Evolutionary conservation across 805 yeast genomes (phyloP).

Genomic region (Lachancea cidri): DNA sequence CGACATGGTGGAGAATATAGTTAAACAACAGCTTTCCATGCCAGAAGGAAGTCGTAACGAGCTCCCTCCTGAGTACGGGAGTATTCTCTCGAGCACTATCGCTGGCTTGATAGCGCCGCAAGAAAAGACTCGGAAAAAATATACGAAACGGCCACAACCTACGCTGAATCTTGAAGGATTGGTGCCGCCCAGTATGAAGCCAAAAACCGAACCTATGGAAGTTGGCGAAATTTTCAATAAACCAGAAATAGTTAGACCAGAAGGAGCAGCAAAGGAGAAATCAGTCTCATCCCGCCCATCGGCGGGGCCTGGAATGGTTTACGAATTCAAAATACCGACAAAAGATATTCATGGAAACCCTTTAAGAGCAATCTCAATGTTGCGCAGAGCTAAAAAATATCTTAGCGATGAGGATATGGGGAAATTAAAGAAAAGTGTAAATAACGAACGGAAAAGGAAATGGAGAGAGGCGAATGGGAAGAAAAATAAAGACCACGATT

Average conservation of each 20-base stretch:
- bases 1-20: slow-evolving; percentile 18
- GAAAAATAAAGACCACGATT: slow-evolving; percentile 82
- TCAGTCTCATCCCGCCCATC: background rate
- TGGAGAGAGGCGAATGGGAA: slow-evolving; percentile 54
- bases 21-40: slow-evolving; percentile 17
- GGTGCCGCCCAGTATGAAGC: slow-evolving; percentile 21
- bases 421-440: slow-evolving; percentile 23
- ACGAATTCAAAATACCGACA: slow-evolving; percentile 8
- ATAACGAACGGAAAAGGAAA: slow-evolving; percentile 31
- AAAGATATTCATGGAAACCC: slow-evolving; percentile 8
- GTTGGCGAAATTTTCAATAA: background rate
- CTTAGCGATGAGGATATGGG: slow-evolving; percentile 19
- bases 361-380: slow-evolving; percentile 10
- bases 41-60: slow-evolving; percentile 9
- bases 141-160: slow-evolving; percentile 17
- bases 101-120: slow-evolving; percentile 3
- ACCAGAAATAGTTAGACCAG: background rate
- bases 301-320: background rate
- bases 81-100: slow-evolving; percentile 4
- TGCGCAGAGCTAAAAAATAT: slow-evolving; percentile 22
- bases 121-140: slow-evolving; percentile 6
- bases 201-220: slow-evolving; percentile 1
- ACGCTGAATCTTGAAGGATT: slow-evolving; percentile 28
- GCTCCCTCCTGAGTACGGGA: slow-evolving; percentile 5
- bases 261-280: background rate